Evolutionary conservation across 2,329 filamentous ascomycete species (phyloP).

Genomic region (Aspergillus ochraceoroseus): DNA sequence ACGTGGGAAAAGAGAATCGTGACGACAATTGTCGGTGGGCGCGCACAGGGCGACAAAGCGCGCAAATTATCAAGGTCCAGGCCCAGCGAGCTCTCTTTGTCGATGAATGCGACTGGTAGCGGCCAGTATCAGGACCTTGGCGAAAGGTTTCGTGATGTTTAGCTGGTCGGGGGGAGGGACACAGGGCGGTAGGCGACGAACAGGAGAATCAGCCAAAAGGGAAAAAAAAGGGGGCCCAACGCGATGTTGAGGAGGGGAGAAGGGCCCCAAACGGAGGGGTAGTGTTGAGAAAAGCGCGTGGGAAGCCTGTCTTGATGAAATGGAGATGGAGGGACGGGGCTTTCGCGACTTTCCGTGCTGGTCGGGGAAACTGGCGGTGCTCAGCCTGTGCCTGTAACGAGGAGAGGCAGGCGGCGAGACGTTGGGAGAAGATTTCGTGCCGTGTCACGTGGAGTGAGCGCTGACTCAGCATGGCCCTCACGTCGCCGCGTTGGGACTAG

Average conservation of each 20-base stretch:
- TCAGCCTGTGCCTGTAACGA: slow-evolving; percentile 31
- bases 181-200: slow-evolving; percentile 23
- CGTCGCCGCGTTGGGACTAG: slow-evolving; percentile 13
- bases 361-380: slow-evolving; percentile 38
- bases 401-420: slow-evolving; percentile 31
- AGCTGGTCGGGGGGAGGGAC: slow-evolving; percentile 18
- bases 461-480: slow-evolving; percentile 25
- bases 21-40: slow-evolving; percentile 25
- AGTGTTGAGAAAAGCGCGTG: slow-evolving; percentile 33
- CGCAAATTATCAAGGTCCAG: slow-evolving; percentile 21
- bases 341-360: slow-evolving; percentile 36
- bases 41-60: slow-evolving; percentile 21
- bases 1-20: slow-evolving; percentile 18
- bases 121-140: slow-evolving; percentile 31
- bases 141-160: slow-evolving; percentile 34
- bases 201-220: slow-evolving; percentile 20
- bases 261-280: slow-evolving; percentile 22
- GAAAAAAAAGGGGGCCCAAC: slow-evolving; percentile 16
- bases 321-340: slow-evolving; percentile 38
- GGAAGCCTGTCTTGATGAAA: slow-evolving; percentile 33
- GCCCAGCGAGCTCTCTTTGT: slow-evolving; percentile 20
- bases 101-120: slow-evolving; percentile 27
- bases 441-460: slow-evolving; percentile 22
- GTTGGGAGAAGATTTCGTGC: slow-evolving; percentile 34
- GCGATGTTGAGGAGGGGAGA: slow-evolving; percentile 20